Evolutionary conservation across 495 filamentous ascomycete genomes (phyloP), one percentile per base, ranked within the genome.

Genomic region (Aspergillus olivimuriae): DNA sequence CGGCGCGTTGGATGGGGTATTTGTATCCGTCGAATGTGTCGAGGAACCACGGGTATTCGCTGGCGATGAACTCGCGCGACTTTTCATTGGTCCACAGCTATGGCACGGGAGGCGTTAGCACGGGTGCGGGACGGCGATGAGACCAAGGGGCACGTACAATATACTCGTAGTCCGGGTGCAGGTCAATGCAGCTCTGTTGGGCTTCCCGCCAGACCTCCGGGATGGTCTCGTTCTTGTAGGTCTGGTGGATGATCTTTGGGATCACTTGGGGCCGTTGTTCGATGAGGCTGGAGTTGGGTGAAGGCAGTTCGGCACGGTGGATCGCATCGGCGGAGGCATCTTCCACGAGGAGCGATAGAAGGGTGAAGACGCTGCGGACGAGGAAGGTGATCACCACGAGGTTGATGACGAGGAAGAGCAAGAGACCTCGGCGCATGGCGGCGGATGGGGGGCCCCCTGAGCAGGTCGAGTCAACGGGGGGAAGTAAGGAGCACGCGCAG

Each of bases 211-310:
- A 94, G 43, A 81, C 77, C 45, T 68, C 73, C 0, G 88, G 89
- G 38, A 94, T 83, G 8, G 74, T 77, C 39, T 84, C 76, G 57
- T 89, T 88, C 47, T 80, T 77, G 60, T 86, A 94, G 21, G 89
- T 89, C 58, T 94, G 87, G 60, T 94, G 88, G 43, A 94, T 87
- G 47, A 94, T 91, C 69, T 89, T 91, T 26, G 88, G 88, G 39
- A 94, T 89, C 39, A 87, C 63, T 50, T 82, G 78, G 8, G 77
- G 75, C 26, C 76, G 72, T 37, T 68, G 63, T 50, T 77, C 74
- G 38, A 81, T 73, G 60, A 80, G 43, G 19, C 73, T 74, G 0
- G 78, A 82, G 47, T 78, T 78, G 1, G 80, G 82, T 15, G 79
- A 75, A 1, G 78, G 81, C 34, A 85, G 71, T 39, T 85, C 81